Conservation (phyloP, 306 rosid genomes). For the Acmispon strigosus region DNA sequence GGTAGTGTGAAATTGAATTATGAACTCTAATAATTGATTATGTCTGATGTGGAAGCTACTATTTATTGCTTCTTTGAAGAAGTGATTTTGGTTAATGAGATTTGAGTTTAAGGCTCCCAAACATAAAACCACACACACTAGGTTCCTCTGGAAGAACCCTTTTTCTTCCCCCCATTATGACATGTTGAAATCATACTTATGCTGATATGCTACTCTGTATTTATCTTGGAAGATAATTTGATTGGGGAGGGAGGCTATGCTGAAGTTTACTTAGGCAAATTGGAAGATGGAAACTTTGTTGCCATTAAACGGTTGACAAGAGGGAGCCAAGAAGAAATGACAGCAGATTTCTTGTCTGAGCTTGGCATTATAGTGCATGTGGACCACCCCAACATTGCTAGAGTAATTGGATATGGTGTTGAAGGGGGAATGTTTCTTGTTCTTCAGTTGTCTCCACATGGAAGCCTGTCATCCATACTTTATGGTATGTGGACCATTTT, state of each 20-base stretch:
- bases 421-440: constrained; percentile 99
- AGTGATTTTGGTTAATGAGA: too few species aligned
- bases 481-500: constrained; percentile 55
- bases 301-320: constrained; percentile 74
- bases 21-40: too few species aligned
- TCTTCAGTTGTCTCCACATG: constrained; percentile 92
- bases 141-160: background rate
- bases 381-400: constrained; percentile 91
- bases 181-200: background rate
- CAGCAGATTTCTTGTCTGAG: constrained; percentile 93
- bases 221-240: constrained; percentile 49
- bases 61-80: too few species aligned
- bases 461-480: constrained; percentile 79
- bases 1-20: too few species aligned
- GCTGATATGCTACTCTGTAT: constrained; percentile 22
- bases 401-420: constrained; percentile 88
- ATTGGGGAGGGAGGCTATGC: constrained; percentile 99
- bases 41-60: too few species aligned
- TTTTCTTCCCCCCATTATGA: background rate
- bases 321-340: constrained; percentile 92
- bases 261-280: constrained; percentile 74
- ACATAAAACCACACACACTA: background rate
- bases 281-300: constrained; percentile 68
- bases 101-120: too few species aligned
- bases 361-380: constrained; percentile 95